These are phyloP conservation scores for Rhizophora apiculata DNA, from an alignment of 345 rosid genomes.

Conservation along the genomic window DNA sequence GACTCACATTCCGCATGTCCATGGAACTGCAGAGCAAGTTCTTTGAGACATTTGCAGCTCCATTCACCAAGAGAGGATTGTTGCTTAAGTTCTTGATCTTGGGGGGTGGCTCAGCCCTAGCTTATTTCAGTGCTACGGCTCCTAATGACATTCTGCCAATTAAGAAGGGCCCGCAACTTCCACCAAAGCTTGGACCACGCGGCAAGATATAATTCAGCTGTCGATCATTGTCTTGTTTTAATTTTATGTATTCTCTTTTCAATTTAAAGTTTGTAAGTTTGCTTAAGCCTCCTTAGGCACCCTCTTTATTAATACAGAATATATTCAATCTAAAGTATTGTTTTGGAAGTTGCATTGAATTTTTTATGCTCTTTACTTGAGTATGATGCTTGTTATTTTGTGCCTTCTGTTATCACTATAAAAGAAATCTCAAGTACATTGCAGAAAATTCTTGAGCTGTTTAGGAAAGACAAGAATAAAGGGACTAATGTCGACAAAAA, in stretches of 20 bases:
- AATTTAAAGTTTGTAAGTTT: conserved; percentile 19
- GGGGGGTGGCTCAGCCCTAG: conserved; percentile 78
- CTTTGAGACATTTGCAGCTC: conserved; percentile 92
- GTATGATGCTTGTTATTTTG: neutral
- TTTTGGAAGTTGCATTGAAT: neutral
- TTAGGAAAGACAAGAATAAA: no score
- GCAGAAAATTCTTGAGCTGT: no score
- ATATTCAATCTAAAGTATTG: neutral
- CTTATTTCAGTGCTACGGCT: conserved; percentile 66
- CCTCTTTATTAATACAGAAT: conserved; percentile 13
- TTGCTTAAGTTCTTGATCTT: conserved; percentile 88
- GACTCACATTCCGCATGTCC: neutral
- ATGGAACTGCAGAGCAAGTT: conserved; percentile 82
- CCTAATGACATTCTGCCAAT: conserved; percentile 78
- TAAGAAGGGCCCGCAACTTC: conserved; percentile 93
- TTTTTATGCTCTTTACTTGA: neutral
- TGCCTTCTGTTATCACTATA: no score
- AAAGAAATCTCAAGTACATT: no score
- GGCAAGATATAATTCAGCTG: conserved; percentile 66
- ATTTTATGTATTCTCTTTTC: conserved; percentile 29
- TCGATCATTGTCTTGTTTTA: conserved; percentile 6
- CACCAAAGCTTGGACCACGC: conserved; percentile 87
- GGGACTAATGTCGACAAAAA: neutral
- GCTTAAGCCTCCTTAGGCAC: no score
- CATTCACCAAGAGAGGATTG: conserved; percentile 92